These are phyloP conservation scores for Paecilomyces formosus DNA, from an alignment of 2,329 filamentous ascomycete genomes.

Conservation along the genomic window DNA sequence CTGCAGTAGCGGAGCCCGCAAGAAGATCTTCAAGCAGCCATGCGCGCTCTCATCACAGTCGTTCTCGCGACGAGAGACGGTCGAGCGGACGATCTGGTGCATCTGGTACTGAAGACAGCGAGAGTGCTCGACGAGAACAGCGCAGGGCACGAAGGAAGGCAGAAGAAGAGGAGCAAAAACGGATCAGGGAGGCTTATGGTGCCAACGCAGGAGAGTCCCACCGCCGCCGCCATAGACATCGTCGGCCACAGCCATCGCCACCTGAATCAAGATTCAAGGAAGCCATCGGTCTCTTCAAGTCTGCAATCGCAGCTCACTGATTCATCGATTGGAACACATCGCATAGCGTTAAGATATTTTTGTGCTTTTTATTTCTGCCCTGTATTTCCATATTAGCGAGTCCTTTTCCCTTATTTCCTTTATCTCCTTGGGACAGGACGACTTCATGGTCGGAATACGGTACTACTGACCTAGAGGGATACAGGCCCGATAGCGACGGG, in stretches of 20 bases:
- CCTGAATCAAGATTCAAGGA: constrained; percentile 4
- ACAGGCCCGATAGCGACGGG: background rate
- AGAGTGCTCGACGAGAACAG: constrained; percentile 6
- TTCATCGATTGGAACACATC: background rate
- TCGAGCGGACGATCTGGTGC: constrained; percentile 4
- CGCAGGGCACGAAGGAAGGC: constrained; percentile 6
- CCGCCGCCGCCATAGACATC: constrained; percentile 3
- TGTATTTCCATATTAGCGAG: background rate
- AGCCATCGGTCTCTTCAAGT: constrained; percentile 4
- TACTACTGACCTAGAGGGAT: background rate
- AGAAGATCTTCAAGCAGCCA: constrained; percentile 23
- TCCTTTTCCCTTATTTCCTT: background rate
- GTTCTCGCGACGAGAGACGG: constrained; percentile 6
- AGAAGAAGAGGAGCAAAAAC: constrained; percentile 6
- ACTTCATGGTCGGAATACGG: background rate
- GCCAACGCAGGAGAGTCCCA: constrained; percentile 2
- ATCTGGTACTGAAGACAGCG: constrained; percentile 3
- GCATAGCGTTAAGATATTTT: background rate
- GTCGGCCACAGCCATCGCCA: constrained; percentile 3
- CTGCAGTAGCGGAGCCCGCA: constrained; percentile 20
- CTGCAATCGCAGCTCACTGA: constrained; percentile 7
- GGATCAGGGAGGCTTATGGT: constrained; percentile 2
- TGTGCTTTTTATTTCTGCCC: background rate
- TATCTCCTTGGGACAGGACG: background rate
- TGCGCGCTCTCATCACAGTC: constrained; percentile 17